Conservation (phyloP, 768 basidiomycete species). For the Nevesoporus exiguus region DNA sequence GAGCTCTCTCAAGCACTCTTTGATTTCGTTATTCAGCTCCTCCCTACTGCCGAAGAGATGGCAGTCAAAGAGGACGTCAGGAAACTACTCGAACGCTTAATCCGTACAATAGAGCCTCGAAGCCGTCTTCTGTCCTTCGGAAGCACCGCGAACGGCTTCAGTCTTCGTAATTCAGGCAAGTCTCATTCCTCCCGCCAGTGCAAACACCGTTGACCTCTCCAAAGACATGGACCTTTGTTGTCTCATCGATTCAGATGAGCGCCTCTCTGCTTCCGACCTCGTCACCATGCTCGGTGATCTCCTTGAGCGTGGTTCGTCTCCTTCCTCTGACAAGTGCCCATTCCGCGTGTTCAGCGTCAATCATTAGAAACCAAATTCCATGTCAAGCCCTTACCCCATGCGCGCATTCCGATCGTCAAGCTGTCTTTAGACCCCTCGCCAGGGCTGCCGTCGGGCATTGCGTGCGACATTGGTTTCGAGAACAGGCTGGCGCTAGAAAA, state of each 20-base stretch:
- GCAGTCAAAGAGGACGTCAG: conserved; percentile 95
- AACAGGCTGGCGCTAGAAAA: conserved; percentile 97
- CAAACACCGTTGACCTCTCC: conserved; percentile 6
- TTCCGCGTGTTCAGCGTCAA: conserved; percentile 12
- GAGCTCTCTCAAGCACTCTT: conserved; percentile 90
- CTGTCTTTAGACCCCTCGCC: conserved; percentile 86
- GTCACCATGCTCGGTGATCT: conserved; percentile 93
- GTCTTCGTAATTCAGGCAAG: conserved; percentile 89
- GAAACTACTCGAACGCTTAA: conserved; percentile 91
- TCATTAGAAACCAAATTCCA: conserved; percentile 85
- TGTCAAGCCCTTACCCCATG: conserved; percentile 94
- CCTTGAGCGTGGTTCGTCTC: conserved; percentile 79
- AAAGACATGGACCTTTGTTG: conserved; percentile 99
- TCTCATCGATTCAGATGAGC: conserved; percentile 85
- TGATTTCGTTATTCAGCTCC: conserved; percentile 89
- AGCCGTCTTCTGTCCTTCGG: conserved; percentile 91
- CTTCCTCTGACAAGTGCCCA: neutral
- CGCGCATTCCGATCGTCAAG: conserved; percentile 98
- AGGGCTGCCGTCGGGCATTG: conserved; percentile 80
- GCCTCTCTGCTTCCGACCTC: conserved; percentile 77
- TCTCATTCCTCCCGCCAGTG: conserved; percentile 7
- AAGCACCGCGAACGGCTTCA: conserved; percentile 96
- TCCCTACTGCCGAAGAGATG: conserved; percentile 88
- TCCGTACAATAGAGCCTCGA: conserved; percentile 90
- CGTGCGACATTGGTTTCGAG: conserved; percentile 98